Conservation (phyloP, 1,284 basidiomycete species). For the Kalmanozyma brasiliensis region DNA sequence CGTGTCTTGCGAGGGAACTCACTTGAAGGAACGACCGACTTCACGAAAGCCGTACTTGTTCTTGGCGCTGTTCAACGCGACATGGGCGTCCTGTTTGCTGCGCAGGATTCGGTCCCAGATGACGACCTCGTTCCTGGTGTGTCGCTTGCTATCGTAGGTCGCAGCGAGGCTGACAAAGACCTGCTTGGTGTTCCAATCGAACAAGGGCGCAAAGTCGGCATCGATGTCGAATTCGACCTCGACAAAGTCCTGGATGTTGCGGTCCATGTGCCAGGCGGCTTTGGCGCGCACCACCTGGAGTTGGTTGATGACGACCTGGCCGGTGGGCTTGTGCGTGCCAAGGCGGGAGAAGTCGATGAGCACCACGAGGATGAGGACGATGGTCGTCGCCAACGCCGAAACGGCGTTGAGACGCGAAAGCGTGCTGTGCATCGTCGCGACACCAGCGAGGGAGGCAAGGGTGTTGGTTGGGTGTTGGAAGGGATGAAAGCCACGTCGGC, state of each 20-base stretch:
- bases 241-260: constrained; percentile 58
- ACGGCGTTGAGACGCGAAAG: constrained; percentile 79
- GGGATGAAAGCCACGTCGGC: neutral
- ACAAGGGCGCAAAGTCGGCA: constrained; percentile 80
- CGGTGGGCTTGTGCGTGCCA: constrained; percentile 69
- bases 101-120: constrained; percentile 90
- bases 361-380: constrained; percentile 73
- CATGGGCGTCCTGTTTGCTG: constrained; percentile 77
- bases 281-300: constrained; percentile 70
- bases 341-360: constrained; percentile 53
- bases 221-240: constrained; percentile 46
- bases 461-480: neutral
- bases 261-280: constrained; percentile 56
- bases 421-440: constrained; percentile 54
- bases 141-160: constrained; percentile 40
- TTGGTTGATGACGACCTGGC: constrained; percentile 73
- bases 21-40: constrained; percentile 81
- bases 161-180: constrained; percentile 74
- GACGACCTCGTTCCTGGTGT: constrained; percentile 84
- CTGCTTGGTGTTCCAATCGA: constrained; percentile 95
- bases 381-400: constrained; percentile 74
- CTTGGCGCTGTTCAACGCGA: constrained; percentile 74
- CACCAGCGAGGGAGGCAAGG: neutral
- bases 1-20: constrained; percentile 69
- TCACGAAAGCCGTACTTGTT: constrained; percentile 89